Evolutionary conservation across 192 early-diverging fungal species (phyloP).

Genomic region (Spinellus fusiger): DNA sequence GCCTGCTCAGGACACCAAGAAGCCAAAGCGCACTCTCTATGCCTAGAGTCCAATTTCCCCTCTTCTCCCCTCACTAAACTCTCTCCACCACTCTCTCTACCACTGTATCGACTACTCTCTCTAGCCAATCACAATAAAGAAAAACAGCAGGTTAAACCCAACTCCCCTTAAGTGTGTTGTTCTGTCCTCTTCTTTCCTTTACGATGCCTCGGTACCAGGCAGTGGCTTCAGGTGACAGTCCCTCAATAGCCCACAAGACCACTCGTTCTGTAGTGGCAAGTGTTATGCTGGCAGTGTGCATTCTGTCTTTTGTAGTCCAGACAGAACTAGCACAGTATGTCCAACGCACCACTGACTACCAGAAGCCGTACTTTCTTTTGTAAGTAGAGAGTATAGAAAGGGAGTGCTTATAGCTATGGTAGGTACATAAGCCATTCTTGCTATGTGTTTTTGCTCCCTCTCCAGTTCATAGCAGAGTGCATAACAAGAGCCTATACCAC

Average conservation of each 20-base stretch:
- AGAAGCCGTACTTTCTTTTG: slow-evolving; percentile 60
- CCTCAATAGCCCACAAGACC: not conserved
- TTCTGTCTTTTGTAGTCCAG: slow-evolving; percentile 44
- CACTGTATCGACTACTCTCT: too few species aligned
- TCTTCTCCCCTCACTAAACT: not conserved
- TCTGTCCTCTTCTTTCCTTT: not conserved
- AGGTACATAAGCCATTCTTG: slow-evolving; percentile 39
- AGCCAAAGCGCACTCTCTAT: too few species aligned
- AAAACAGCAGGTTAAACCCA: too few species aligned
- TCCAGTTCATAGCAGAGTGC: slow-evolving; percentile 29
- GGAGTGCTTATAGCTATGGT: too few species aligned
- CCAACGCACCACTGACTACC: slow-evolving; percentile 44
- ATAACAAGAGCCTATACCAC: not conserved
- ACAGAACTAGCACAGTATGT: slow-evolving; percentile 57
- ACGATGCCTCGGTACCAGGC: slow-evolving; percentile 12
- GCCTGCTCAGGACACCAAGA: slow-evolving; percentile 1
- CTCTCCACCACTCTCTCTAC: too few species aligned
- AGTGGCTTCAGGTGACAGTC: slow-evolving; percentile 1
- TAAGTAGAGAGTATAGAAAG: slow-evolving; percentile 32
- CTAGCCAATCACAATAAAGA: too few species aligned
- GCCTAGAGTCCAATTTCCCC: not conserved
- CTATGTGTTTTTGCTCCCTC: slow-evolving; percentile 33
- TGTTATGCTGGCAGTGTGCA: slow-evolving; percentile 38
- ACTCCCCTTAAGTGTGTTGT: not conserved
- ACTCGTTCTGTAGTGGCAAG: slow-evolving; percentile 28